These are phyloP conservation scores for Diaporthe australafricana DNA, from an alignment of 2,329 filamentous ascomycete genomes.

Conservation along the genomic window DNA sequence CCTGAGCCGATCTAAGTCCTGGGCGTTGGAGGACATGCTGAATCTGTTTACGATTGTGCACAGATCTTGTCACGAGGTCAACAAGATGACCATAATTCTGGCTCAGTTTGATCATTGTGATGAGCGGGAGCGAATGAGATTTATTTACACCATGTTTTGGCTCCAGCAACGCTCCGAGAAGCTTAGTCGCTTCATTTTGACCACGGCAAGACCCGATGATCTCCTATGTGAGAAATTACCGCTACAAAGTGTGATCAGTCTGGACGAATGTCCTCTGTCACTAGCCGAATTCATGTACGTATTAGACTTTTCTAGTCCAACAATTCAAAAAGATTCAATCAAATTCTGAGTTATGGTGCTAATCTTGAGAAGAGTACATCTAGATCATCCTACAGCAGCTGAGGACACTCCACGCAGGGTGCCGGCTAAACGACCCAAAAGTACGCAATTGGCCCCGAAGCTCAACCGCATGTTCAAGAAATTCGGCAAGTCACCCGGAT, in stretches of 20 bases:
- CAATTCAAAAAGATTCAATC: neutral
- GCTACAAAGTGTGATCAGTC: neutral
- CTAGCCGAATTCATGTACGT: neutral
- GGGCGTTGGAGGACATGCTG: neutral
- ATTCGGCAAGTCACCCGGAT: neutral
- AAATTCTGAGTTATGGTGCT: neutral
- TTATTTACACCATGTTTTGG: neutral
- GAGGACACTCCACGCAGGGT: neutral
- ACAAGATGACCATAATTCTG: neutral
- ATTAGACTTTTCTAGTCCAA: neutral
- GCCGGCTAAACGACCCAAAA: neutral
- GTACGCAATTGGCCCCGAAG: rapidly evolving
- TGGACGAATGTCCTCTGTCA: neutral
- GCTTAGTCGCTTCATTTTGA: neutral
- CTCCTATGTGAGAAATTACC: neutral
- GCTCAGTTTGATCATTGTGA: neutral
- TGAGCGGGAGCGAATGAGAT: neutral
- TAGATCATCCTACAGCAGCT: no score
- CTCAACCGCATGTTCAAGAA: neutral
- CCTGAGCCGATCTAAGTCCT: neutral
- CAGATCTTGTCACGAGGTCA: rapidly evolving
- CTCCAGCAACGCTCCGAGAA: neutral
- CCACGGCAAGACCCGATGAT: neutral
- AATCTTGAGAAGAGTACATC: neutral
- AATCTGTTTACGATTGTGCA: neutral